phyloP scores from a whole-genome alignment of 2,329 filamentous ascomycete genomes.

The Microsporum canis region DNA sequence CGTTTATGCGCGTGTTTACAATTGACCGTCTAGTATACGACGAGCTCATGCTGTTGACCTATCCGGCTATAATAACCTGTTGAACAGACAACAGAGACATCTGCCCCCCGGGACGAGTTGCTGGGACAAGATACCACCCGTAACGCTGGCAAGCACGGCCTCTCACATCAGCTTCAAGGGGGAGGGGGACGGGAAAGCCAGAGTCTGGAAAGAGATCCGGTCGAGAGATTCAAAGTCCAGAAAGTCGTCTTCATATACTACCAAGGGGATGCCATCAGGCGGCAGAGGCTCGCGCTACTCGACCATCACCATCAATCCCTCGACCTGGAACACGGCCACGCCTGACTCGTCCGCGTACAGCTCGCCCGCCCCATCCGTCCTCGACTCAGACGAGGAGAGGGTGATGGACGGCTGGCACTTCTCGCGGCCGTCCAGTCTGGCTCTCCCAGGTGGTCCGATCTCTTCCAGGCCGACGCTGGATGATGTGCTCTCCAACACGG shows the following conservation, averaged over 20 bases:
- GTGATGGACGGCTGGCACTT: constrained; percentile 29
- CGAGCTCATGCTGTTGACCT: too few relatives aligned
- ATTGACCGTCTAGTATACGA: too few relatives aligned
- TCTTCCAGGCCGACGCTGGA: constrained; percentile 59
- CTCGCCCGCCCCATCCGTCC: constrained; percentile 33
- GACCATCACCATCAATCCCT: constrained; percentile 24
- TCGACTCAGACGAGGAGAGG: constrained; percentile 31
- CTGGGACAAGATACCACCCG: not conserved
- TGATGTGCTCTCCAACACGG: constrained; percentile 78
- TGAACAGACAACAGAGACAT: not conserved
- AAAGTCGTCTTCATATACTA: not conserved
- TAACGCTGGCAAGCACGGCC: not conserved
- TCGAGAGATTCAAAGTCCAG: not conserved
- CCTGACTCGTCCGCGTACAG: constrained; percentile 37
- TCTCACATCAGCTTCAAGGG: not conserved
- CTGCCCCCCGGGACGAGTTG: not conserved
- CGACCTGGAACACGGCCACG: constrained; percentile 29
- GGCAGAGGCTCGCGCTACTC: constrained; percentile 13
- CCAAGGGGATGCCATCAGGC: constrained; percentile 21
- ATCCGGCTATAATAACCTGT: too few relatives aligned
- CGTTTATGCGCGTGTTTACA: too few relatives aligned
- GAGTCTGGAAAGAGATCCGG: constrained; percentile 14
- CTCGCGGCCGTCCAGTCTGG: constrained; percentile 35
- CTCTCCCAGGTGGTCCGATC: constrained; percentile 30
- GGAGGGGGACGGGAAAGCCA: constrained; percentile 8